phyloP scores from a whole-genome alignment of 2,329 filamentous ascomycete species.

The Fusarium sp. region DNA sequence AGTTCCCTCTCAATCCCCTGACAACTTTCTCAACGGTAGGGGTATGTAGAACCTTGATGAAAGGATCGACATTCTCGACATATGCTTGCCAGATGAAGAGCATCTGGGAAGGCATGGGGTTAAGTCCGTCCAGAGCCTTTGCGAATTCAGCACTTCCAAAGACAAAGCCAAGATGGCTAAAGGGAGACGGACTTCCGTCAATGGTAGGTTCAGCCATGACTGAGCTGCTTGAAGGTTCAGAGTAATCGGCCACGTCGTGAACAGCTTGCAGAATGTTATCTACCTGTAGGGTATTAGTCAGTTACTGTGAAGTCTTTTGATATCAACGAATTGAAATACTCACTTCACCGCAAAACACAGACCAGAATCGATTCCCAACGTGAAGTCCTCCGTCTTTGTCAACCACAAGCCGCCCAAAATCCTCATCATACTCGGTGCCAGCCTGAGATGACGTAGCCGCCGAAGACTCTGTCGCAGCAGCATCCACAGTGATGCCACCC shows the following conservation, averaged over 20 bases:
- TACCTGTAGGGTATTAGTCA: conserved; percentile 38
- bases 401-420: conserved; percentile 50
- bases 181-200: background rate
- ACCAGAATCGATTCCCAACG: conserved; percentile 52
- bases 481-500: conserved; percentile 26
- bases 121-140: conserved; percentile 33
- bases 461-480: conserved; percentile 15
- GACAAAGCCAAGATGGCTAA: conserved; percentile 37
- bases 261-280: conserved; percentile 51
- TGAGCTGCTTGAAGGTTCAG: conserved; percentile 6
- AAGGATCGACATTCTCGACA: conserved; percentile 50
- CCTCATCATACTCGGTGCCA: conserved; percentile 46
- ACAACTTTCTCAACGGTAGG: conserved; percentile 39
- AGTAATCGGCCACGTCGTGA: conserved; percentile 44
- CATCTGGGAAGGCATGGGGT: conserved; percentile 49
- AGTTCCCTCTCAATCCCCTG: conserved; percentile 33
- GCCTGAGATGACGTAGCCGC: conserved; percentile 13
- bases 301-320: too few species aligned
- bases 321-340: background rate
- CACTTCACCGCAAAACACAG: conserved; percentile 51
- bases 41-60: conserved; percentile 50
- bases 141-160: conserved; percentile 31
- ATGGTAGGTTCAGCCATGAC: background rate
- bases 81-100: conserved; percentile 51
- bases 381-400: conserved; percentile 46